Percentiles rank a stretch among this genome's conserved stretches.
phyloP scores from a whole-genome alignment of 2,329 filamentous ascomycete species.

The Botrytis pseudocinerea region DNA sequence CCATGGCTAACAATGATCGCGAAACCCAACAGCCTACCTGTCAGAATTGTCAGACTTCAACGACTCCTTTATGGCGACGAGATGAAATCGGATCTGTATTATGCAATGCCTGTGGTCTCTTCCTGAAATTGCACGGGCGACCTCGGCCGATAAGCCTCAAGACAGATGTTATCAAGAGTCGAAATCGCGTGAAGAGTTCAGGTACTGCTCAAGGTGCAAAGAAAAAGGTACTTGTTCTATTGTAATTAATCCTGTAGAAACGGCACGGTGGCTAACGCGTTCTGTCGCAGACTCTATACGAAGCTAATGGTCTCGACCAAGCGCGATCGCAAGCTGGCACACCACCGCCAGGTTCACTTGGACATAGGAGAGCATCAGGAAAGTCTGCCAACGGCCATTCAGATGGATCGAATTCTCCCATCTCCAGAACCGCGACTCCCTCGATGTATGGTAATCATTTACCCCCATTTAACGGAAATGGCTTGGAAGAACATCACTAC shows the following conservation, averaged over 20 bases:
- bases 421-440: constrained; percentile 78
- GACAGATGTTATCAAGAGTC: constrained; percentile 99
- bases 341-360: constrained; percentile 52
- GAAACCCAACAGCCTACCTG: constrained; percentile 82
- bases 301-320: constrained; percentile 60
- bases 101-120: constrained; percentile 97
- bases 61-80: constrained; percentile 94
- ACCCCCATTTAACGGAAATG: constrained; percentile 73
- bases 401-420: constrained; percentile 74
- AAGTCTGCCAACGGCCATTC: constrained; percentile 71
- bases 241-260: constrained; percentile 20
- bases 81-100: constrained; percentile 94
- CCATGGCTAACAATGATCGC: constrained; percentile 50
- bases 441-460: constrained; percentile 73
- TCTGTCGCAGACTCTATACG: constrained; percentile 41
- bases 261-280: constrained; percentile 34
- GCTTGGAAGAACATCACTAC: constrained; percentile 65
- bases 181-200: constrained; percentile 92
- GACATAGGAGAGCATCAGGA: constrained; percentile 66
- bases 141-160: constrained; percentile 94
- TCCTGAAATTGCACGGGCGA: constrained; percentile 93
- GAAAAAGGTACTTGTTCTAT: constrained; percentile 65
- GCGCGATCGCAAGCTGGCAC: constrained; percentile 57
- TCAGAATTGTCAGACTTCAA: constrained; percentile 94
- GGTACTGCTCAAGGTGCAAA: constrained; percentile 73